Evolutionary conservation across 306 rosid species (phyloP).

Genomic region (Lathyrus aphaca): DNA sequence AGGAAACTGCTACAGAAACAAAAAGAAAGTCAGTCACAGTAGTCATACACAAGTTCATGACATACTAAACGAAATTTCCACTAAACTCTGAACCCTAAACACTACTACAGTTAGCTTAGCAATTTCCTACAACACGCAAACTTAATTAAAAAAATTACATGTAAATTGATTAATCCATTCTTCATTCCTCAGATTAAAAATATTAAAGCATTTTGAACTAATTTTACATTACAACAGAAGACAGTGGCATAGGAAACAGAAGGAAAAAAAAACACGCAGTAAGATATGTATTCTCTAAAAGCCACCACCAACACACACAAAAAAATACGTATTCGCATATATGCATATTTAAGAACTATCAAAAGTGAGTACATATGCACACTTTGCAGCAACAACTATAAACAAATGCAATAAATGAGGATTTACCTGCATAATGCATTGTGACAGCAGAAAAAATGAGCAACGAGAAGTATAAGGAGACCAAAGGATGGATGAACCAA

Average conservation of each 20-base stretch:
- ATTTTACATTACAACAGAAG: slow-evolving; percentile 9
- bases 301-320: slow-evolving; percentile 2
- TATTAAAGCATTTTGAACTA: slow-evolving; percentile 4
- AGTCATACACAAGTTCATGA: slow-evolving; percentile 2
- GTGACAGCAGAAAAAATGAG: slow-evolving; percentile 87
- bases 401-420: slow-evolving; percentile 34
- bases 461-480: slow-evolving; percentile 62
- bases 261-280: not conserved
- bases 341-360: slow-evolving; percentile 5
- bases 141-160: not conserved
- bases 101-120: slow-evolving; percentile 4
- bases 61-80: slow-evolving; percentile 1
- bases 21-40: slow-evolving; percentile 45
- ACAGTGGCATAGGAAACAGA: not conserved
- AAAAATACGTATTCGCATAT: not conserved
- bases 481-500: slow-evolving; percentile 88
- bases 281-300: not conserved
- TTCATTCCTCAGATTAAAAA: not conserved
- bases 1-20: slow-evolving; percentile 73
- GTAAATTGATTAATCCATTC: slow-evolving; percentile 3
- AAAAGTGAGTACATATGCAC: slow-evolving; percentile 13
- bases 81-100: not conserved
- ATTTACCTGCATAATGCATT: slow-evolving; percentile 83
- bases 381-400: not conserved
- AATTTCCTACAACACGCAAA: slow-evolving; percentile 6